A percentile compares a stretch with the other conserved stretches of the same genome.
These are phyloP conservation scores for Picea abies DNA, from an alignment of 83 land plant genomes.

Conservation along the genomic window DNA sequence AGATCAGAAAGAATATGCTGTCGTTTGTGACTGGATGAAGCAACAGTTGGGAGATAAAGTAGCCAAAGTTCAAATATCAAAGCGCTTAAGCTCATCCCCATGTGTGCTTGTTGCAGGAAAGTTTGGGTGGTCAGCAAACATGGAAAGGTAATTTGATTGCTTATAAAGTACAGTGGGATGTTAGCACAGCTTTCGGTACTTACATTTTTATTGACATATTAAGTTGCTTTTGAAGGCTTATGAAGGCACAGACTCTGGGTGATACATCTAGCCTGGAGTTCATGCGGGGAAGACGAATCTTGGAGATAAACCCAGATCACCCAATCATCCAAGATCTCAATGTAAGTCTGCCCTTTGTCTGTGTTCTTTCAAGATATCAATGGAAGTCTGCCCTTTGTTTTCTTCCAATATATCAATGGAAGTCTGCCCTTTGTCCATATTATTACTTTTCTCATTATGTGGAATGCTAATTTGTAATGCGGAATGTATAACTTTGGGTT, in stretches of 20 bases:
- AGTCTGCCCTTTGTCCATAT: too few species aligned
- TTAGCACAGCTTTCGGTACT: background rate
- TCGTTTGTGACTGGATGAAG: conserved; percentile 96
- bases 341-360: conserved; percentile 30
- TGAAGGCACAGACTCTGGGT: conserved; percentile 98
- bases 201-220: background rate
- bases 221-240: conserved; percentile 55
- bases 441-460: too few species aligned
- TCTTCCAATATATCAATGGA: too few species aligned
- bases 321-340: conserved; percentile 86
- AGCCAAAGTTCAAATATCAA: conserved; percentile 91
- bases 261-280: conserved; percentile 87
- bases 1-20: conserved; percentile 73
- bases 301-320: conserved; percentile 97
- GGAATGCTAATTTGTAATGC: too few species aligned
- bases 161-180: background rate
- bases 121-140: conserved; percentile 99
- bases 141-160: conserved; percentile 76
- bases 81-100: conserved; percentile 87
- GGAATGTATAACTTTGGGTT: too few species aligned
- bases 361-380: too few species aligned
- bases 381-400: too few species aligned
- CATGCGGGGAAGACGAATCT: conserved; percentile 90
- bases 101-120: conserved; percentile 96
- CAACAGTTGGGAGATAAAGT: conserved; percentile 89